Conservation (phyloP, 2,329 filamentous ascomycete species). For the Plectosphaerella plurivora region DNA sequence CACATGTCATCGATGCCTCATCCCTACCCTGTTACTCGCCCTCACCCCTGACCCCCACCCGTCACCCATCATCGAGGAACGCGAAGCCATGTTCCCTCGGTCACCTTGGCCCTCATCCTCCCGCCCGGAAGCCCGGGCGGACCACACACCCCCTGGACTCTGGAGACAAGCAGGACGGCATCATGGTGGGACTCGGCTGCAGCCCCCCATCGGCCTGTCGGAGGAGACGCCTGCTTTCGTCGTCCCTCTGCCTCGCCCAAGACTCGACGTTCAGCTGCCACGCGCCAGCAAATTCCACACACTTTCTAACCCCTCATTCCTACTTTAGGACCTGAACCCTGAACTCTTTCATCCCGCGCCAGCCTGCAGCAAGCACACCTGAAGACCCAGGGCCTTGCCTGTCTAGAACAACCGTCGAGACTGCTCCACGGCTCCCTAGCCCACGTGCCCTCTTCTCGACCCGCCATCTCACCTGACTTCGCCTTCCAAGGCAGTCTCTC, state of each 20-base stretch:
- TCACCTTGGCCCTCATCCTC: not conserved
- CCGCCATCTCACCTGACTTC: conserved; percentile 1
- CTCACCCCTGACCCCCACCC: not conserved
- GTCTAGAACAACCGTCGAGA: not conserved
- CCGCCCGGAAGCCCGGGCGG: not conserved
- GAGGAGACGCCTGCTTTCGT: not conserved
- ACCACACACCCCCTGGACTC: not conserved
- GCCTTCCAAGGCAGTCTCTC: conserved; percentile 1
- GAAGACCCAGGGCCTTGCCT: not conserved
- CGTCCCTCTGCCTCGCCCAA: not conserved
- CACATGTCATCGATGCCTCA: too few species aligned
- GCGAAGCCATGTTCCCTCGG: not conserved
- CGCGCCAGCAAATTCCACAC: not conserved
- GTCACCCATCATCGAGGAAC: not conserved
- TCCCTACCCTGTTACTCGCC: not conserved
- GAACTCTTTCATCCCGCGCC: too few species aligned
- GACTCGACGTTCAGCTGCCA: not conserved
- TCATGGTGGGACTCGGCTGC: not conserved
- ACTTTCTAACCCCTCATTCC: not conserved
- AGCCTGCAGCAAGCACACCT: conserved; percentile 1
- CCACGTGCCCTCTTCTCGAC: conserved; percentile 5
- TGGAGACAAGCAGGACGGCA: not conserved
- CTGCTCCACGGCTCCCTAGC: not conserved
- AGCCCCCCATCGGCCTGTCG: not conserved
- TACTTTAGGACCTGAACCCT: not conserved